A percentile compares a stretch with the other conserved stretches of the same genome.
These are phyloP conservation scores for Candida coleopterorum DNA, from an alignment of 805 yeast genomes.

Conservation along the genomic window DNA sequence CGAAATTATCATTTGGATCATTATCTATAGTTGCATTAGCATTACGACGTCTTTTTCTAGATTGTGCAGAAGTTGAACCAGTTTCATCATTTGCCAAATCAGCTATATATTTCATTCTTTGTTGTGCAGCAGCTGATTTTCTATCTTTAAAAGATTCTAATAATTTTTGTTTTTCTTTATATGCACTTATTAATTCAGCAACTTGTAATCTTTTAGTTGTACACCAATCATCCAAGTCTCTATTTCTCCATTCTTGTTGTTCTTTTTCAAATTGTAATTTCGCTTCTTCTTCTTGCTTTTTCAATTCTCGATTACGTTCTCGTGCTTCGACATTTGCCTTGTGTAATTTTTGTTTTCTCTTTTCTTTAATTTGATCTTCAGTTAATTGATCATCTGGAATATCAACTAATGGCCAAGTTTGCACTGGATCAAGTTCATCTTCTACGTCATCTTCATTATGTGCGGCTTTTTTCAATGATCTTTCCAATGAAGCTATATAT, in stretches of 20 bases:
- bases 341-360: constrained; percentile 74
- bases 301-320: constrained; percentile 73
- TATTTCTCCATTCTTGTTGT: constrained; percentile 74
- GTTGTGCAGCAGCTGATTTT: constrained; percentile 87
- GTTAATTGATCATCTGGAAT: constrained; percentile 78
- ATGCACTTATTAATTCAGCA: constrained; percentile 50
- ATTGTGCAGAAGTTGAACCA: constrained; percentile 42
- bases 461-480: constrained; percentile 65
- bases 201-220: constrained; percentile 60
- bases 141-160: constrained; percentile 79
- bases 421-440: constrained; percentile 47
- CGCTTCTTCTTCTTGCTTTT: constrained; percentile 57
- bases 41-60: constrained; percentile 40
- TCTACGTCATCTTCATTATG: constrained; percentile 52
- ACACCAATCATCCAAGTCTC: constrained; percentile 78
- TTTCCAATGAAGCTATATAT: constrained; percentile 60
- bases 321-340: constrained; percentile 90
- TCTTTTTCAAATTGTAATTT: constrained; percentile 55
- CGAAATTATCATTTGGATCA: constrained; percentile 91
- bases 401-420: constrained; percentile 66
- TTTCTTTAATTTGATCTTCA: constrained; percentile 80
- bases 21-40: constrained; percentile 71
- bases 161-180: constrained; percentile 65
- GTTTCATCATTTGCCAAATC: constrained; percentile 73
- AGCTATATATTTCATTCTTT: constrained; percentile 87